These are phyloP conservation scores for Silene vulgaris DNA, from an alignment of 179 eudicot genomes.

Conservation along the genomic window DNA sequence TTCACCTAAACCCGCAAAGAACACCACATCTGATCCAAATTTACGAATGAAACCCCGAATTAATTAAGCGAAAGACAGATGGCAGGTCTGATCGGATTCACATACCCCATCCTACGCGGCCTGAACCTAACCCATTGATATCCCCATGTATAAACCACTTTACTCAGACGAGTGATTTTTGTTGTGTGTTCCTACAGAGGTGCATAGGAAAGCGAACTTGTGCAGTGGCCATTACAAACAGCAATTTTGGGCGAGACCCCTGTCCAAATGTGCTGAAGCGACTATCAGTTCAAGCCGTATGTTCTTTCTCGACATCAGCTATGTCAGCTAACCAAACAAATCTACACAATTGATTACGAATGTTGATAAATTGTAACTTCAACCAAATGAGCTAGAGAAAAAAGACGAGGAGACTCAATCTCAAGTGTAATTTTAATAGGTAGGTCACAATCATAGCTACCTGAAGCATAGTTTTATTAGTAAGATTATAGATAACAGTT, in stretches of 20 bases:
- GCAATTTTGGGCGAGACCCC: slow-evolving; percentile 81
- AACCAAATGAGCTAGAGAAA: slow-evolving; percentile 13
- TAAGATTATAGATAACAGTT: slow-evolving; percentile 14
- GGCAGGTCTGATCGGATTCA: not conserved
- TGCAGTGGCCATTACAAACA: slow-evolving; percentile 68
- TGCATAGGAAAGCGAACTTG: slow-evolving; percentile 76
- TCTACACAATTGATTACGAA: slow-evolving; percentile 30
- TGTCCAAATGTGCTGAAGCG: slow-evolving; percentile 87
- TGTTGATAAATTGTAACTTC: slow-evolving; percentile 15
- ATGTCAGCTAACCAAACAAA: slow-evolving; percentile 27
- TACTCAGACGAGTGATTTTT: slow-evolving; percentile 2
- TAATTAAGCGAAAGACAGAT: too few relatives aligned
- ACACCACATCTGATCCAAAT: not conserved
- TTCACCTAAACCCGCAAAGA: not conserved
- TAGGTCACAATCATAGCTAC: slow-evolving; percentile 27
- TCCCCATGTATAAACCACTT: not conserved
- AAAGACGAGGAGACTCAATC: not conserved
- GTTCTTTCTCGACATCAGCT: slow-evolving; percentile 38
- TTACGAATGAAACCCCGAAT: not conserved
- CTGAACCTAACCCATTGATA: not conserved
- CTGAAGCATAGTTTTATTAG: slow-evolving; percentile 19
- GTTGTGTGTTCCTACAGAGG: slow-evolving; percentile 39
- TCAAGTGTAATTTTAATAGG: slow-evolving; percentile 31
- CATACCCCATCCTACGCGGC: not conserved
- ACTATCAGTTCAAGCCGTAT: slow-evolving; percentile 76